These are phyloP conservation scores for Penicillium sp. DNA, from an alignment of 2,329 filamentous ascomycete species.

Conservation along the genomic window DNA sequence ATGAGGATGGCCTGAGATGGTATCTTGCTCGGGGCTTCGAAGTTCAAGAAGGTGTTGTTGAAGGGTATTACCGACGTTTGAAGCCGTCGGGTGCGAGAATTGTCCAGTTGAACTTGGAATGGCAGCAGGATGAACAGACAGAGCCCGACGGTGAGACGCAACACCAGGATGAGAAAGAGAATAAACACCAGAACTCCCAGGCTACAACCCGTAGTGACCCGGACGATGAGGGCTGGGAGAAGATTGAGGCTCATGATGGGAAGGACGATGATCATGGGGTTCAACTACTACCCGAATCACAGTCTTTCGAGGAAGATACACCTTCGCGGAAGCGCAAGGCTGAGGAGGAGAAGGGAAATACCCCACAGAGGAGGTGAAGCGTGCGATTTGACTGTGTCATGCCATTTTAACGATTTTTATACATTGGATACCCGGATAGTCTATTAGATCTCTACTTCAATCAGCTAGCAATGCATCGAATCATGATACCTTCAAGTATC, in stretches of 20 bases:
- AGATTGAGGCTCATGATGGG: slow-evolving; percentile 43
- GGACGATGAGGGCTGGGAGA: slow-evolving; percentile 49
- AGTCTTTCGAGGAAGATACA: slow-evolving; percentile 27
- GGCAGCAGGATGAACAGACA: slow-evolving; percentile 22
- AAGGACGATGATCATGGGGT: slow-evolving; percentile 39
- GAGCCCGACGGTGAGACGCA: background rate
- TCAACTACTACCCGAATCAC: slow-evolving; percentile 38
- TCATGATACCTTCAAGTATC: background rate
- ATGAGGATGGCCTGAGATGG: slow-evolving; percentile 64
- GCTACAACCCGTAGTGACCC: slow-evolving; percentile 18
- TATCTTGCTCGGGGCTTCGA: slow-evolving; percentile 63
- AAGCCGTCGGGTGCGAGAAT: slow-evolving; percentile 61
- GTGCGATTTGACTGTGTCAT: too few relatives aligned
- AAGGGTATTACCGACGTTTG: slow-evolving; percentile 63
- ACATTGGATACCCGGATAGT: slow-evolving; percentile 17
- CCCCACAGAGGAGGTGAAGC: background rate
- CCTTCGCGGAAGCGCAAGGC: slow-evolving; percentile 36
- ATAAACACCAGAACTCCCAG: too few relatives aligned
- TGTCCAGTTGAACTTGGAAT: slow-evolving; percentile 45
- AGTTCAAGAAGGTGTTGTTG: slow-evolving; percentile 53
- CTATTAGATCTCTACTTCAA: background rate
- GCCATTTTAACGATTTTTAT: slow-evolving; percentile 4
- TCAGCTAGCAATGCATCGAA: slow-evolving; percentile 1
- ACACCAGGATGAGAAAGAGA: background rate
- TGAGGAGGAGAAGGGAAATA: slow-evolving; percentile 25